Conservation (phyloP, 768 basidiomycete species). For the Tulasnella sp. region DNA sequence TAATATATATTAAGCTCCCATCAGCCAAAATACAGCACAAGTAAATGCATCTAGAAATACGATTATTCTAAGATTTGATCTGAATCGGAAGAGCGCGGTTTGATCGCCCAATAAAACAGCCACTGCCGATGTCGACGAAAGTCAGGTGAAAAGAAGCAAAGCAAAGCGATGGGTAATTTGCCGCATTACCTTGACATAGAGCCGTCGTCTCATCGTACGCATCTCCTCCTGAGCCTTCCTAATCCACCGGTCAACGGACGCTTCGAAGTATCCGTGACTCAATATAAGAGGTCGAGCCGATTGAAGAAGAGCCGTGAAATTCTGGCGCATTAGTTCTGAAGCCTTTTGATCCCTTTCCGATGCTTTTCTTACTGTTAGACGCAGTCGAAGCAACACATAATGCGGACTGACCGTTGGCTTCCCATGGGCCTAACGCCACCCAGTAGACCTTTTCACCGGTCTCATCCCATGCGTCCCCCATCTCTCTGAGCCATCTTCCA, state of each 20-base stretch:
- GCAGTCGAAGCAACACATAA: too few relatives aligned
- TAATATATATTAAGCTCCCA: too few relatives aligned
- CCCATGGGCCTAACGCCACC: slow-evolving; percentile 5
- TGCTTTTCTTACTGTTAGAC: not conserved
- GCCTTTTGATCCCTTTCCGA: not conserved
- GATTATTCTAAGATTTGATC: not conserved
- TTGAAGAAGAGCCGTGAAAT: not conserved
- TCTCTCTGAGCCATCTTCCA: not conserved
- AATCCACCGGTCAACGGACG: not conserved
- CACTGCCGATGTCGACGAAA: not conserved
- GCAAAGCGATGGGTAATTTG: not conserved
- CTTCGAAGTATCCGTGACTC: not conserved
- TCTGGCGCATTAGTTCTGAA: not conserved
- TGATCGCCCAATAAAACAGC: not conserved
- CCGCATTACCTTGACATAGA: not conserved
- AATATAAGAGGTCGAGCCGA: not conserved
- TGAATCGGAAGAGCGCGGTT: not conserved
- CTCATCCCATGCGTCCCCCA: not conserved
- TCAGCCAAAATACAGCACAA: too few relatives aligned
- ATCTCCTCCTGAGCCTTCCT: not conserved
- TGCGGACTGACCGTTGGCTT: not conserved
- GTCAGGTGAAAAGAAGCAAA: not conserved
- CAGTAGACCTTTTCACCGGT: not conserved
- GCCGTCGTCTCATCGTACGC: not conserved
- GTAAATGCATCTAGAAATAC: too few relatives aligned